phyloP scores from a whole-genome alignment of 83 land plant species.

The Picea mariana region DNA sequence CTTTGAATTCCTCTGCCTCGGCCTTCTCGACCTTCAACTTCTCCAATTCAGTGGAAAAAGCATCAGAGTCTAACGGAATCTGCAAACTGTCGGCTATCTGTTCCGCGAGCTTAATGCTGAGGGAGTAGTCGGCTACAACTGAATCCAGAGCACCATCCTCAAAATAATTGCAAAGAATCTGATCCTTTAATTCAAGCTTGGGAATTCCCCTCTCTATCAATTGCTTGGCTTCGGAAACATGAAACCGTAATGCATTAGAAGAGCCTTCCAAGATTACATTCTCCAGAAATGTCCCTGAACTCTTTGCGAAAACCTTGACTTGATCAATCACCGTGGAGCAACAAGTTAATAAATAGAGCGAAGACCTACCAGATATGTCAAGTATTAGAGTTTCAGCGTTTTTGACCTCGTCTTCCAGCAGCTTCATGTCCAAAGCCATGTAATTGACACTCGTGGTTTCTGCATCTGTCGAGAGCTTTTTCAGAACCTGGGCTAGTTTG shows the following conservation, averaged over 20 bases:
- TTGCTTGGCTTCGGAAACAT: slow-evolving; percentile 20
- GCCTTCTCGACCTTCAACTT: slow-evolving; percentile 27
- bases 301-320: slow-evolving; percentile 11
- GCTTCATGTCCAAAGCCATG: background rate
- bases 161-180: slow-evolving; percentile 32
- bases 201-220: slow-evolving; percentile 21
- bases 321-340: slow-evolving; percentile 25
- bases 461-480: slow-evolving; percentile 16
- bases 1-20: slow-evolving; percentile 27
- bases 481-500: slow-evolving; percentile 19
- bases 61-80: slow-evolving; percentile 20
- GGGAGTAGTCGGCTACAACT: slow-evolving; percentile 21
- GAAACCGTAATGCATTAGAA: slow-evolving; percentile 10
- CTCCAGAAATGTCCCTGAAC: slow-evolving; percentile 7
- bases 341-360: slow-evolving; percentile 31
- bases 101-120: slow-evolving; percentile 30
- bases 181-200: slow-evolving; percentile 30
- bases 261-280: slow-evolving; percentile 17
- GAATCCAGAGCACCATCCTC: slow-evolving; percentile 31
- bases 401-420: slow-evolving; percentile 25
- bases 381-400: slow-evolving; percentile 23
- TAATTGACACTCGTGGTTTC: background rate
- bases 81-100: slow-evolving; percentile 39
- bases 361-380: slow-evolving; percentile 24
- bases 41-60: slow-evolving; percentile 26